phyloP scores from a whole-genome alignment of 2,329 filamentous ascomycete species.

The Gnomoniopsis sp. region DNA sequence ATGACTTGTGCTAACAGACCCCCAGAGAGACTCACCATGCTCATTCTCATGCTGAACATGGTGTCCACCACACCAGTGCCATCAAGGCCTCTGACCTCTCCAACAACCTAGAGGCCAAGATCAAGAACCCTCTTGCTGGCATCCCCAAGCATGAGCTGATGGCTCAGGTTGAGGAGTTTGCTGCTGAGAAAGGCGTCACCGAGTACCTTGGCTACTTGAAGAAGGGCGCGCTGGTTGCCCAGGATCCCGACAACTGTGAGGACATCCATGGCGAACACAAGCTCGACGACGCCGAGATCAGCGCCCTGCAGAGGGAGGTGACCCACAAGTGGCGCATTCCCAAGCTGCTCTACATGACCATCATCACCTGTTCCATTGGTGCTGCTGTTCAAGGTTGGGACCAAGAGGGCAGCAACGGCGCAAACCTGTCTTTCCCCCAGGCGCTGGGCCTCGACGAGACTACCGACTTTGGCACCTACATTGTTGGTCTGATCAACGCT shows the following conservation, averaged over 20 bases:
- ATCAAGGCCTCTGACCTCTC: neutral
- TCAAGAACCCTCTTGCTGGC: slow-evolving; percentile 55
- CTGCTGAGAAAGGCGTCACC: slow-evolving; percentile 52
- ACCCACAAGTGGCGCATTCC: slow-evolving; percentile 67
- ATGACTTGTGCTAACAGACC: neutral
- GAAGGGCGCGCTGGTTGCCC: slow-evolving; percentile 73
- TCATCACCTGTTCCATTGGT: slow-evolving; percentile 51
- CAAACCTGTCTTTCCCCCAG: slow-evolving; percentile 57
- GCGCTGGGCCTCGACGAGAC: slow-evolving; percentile 47
- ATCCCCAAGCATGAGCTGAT: slow-evolving; percentile 48
- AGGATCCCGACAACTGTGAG: slow-evolving; percentile 62
- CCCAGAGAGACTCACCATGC: neutral
- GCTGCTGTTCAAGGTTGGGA: slow-evolving; percentile 51
- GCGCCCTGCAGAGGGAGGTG: slow-evolving; percentile 53
- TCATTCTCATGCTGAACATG: neutral
- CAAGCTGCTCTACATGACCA: slow-evolving; percentile 61
- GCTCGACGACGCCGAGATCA: neutral
- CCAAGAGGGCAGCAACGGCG: slow-evolving; percentile 30
- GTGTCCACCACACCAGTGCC: neutral
- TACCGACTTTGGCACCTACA: neutral
- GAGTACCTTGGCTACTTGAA: slow-evolving; percentile 58
- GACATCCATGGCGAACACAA: slow-evolving; percentile 47
- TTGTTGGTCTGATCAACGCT: slow-evolving; percentile 62
- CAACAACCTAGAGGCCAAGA: slow-evolving; percentile 26
- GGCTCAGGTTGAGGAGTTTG: slow-evolving; percentile 57